Evolutionary conservation across 176 grass and related monocot genomes (phyloP), one percentile per base, ranked within the genome.

Genomic region (Pontederia paniculata): DNA sequence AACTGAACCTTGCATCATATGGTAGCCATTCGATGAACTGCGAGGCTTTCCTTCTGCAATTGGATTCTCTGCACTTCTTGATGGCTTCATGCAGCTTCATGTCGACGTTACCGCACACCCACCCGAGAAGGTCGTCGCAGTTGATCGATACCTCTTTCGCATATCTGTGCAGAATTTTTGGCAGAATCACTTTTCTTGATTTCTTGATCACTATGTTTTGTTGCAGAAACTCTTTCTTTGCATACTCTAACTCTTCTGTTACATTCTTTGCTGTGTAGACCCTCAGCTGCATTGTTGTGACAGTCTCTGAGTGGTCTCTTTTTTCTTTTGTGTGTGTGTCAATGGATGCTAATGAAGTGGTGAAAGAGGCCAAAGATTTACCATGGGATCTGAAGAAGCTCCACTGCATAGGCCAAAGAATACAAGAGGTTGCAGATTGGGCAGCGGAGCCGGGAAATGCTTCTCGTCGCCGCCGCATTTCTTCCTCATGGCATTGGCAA

Each of bases 11-110:
- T 70, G 80, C 53, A 67, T 78, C 81, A 78, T 94, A 94, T 54
- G 93, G 86, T 48, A 90, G 58, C 93, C 93, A 97, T 73, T 97
- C 93, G 51, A 88, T 67, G 67, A 80, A 67, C 79, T 97, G 86
- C 42, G 82, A 77, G 2, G 82, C 90, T 74, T 80, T 89, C 55
- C 74, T 79, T 62, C 72, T 79, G 54, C 55, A 62, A 12, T 53
- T 47, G 21, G 54, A 72, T 23, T 59, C 74, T 5, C 52, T 50
- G 74, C 79, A 83, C 17, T 48, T 81, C 54, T 74, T 72, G 42
- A 64, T 59, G 15, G 69, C 47, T 17, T 81, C 85, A 60, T 70
- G 82, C 69, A 77, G 41, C 52, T 75, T 78, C 56, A 52, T 57
- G 56, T 79, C 83, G n/a, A 58, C 67, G 67, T 68, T 68, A 62